A percentile compares a stretch with the other conserved stretches of the same genome.
Evolutionary conservation across 495 filamentous ascomycete genomes (phyloP).

Genomic region (Podospora comata): DNA sequence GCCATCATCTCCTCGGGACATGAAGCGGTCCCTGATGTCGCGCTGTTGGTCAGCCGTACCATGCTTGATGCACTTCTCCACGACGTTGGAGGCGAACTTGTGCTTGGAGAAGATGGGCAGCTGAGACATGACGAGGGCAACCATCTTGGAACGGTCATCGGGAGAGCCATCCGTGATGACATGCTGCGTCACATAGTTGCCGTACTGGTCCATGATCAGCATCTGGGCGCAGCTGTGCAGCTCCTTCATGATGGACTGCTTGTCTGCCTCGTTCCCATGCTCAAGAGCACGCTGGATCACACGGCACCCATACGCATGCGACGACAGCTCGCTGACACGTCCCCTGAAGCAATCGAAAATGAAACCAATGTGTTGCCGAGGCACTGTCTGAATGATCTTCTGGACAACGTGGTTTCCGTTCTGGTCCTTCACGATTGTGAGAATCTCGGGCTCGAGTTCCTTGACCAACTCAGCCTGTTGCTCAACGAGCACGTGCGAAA

Average conservation of each 20-base stretch:
- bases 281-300: conserved; percentile 94
- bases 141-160: conserved; percentile 70
- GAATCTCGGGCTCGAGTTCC: conserved; percentile 75
- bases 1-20: conserved; percentile 57
- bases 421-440: conserved; percentile 80
- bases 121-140: conserved; percentile 66
- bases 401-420: conserved; percentile 98
- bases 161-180: conserved; percentile 79
- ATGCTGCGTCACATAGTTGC: conserved; percentile 97
- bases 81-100: conserved; percentile 96
- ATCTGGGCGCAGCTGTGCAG: conserved; percentile 66
- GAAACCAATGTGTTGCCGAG: conserved; percentile 76
- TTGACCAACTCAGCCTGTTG: conserved; percentile 82
- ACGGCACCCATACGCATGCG: conserved; percentile 84
- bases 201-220: conserved; percentile 85
- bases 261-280: conserved; percentile 70
- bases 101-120: conserved; percentile 81
- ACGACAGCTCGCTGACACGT: conserved; percentile 72
- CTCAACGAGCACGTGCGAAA: conserved; percentile 87
- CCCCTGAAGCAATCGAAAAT: conserved; percentile 82
- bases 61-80: conserved; percentile 85
- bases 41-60: conserved; percentile 66
- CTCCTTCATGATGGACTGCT: conserved; percentile 69
- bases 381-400: conserved; percentile 87
- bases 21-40: conserved; percentile 67